These are phyloP conservation scores for Lomentospora prolificans DNA, from an alignment of 2,329 filamentous ascomycete genomes.

Conservation along the genomic window DNA sequence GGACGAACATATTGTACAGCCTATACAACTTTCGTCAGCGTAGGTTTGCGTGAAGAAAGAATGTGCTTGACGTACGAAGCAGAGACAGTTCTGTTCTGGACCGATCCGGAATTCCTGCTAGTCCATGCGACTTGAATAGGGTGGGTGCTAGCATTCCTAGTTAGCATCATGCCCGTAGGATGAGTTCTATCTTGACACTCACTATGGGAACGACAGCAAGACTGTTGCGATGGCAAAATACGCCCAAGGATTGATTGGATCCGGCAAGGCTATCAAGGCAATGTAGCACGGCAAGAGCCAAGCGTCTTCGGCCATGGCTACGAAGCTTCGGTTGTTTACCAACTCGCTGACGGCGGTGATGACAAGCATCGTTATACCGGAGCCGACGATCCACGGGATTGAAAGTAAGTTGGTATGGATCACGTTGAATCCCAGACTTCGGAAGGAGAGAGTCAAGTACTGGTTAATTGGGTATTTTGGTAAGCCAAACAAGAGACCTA, in stretches of 20 bases:
- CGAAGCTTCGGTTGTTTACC: conserved; percentile 36
- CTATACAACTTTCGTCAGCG: conserved; percentile 24
- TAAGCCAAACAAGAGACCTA: conserved; percentile 36
- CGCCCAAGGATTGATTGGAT: conserved; percentile 30
- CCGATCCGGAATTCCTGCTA: conserved; percentile 46
- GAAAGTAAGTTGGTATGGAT: conserved; percentile 45
- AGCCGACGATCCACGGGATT: conserved; percentile 36
- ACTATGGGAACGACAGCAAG: conserved; percentile 42
- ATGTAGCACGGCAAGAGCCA: conserved; percentile 46
- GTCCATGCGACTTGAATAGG: conserved; percentile 50
- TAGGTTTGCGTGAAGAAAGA: neutral
- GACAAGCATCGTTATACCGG: conserved; percentile 37
- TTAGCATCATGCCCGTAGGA: no score
- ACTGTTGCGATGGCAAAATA: conserved; percentile 40
- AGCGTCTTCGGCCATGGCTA: conserved; percentile 36
- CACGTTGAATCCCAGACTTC: conserved; percentile 36
- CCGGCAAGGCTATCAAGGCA: conserved; percentile 31
- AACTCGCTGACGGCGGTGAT: conserved; percentile 42
- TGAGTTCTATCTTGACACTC: conserved; percentile 21
- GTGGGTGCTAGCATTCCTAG: conserved; percentile 23
- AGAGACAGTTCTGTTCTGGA: conserved; percentile 45
- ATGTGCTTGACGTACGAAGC: conserved; percentile 19
- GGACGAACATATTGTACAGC: conserved; percentile 41
- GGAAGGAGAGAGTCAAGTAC: conserved; percentile 42
- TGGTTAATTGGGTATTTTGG: conserved; percentile 34